Evolutionary conservation across 1,284 basidiomycete species (phyloP).

Genomic region (Puccinia novopanici): DNA sequence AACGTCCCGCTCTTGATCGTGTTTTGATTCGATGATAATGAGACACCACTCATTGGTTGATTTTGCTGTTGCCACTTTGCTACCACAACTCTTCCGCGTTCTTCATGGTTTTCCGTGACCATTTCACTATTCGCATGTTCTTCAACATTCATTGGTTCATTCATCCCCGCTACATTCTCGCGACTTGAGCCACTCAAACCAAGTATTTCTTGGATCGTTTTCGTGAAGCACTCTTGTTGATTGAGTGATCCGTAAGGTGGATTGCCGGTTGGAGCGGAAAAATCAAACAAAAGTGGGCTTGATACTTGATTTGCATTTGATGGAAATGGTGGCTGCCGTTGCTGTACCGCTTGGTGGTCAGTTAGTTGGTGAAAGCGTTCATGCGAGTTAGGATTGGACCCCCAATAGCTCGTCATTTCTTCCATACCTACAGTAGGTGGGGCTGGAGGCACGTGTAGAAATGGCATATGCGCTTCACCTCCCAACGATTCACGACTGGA

Average conservation of each 20-base stretch:
- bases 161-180: neutral
- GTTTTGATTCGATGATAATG: neutral
- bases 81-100: neutral
- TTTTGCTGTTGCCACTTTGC: neutral
- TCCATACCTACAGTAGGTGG: slow-evolving; percentile 9
- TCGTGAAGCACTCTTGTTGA: neutral
- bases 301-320: slow-evolving; percentile 1
- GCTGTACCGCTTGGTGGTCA: neutral
- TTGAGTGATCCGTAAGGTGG: slow-evolving; percentile 9
- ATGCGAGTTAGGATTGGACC: neutral
- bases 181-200: neutral
- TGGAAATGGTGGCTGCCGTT: slow-evolving; percentile 7
- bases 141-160: neutral
- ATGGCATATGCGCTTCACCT: neutral
- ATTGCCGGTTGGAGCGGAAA: slow-evolving; percentile 10
- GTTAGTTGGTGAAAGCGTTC: neutral
- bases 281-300: slow-evolving; percentile 13
- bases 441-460: neutral
- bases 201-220: slow-evolving; percentile 22
- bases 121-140: neutral
- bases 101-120: slow-evolving; percentile 4
- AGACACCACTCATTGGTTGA: neutral
- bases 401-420: slow-evolving; percentile 7
- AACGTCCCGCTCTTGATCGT: neutral
- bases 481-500: neutral